Percentiles rank a stretch among this genome's conserved stretches.
Conservation (phyloP, 1,139 yeast genomes). For the Blastobotrys malaysiensis region DNA sequence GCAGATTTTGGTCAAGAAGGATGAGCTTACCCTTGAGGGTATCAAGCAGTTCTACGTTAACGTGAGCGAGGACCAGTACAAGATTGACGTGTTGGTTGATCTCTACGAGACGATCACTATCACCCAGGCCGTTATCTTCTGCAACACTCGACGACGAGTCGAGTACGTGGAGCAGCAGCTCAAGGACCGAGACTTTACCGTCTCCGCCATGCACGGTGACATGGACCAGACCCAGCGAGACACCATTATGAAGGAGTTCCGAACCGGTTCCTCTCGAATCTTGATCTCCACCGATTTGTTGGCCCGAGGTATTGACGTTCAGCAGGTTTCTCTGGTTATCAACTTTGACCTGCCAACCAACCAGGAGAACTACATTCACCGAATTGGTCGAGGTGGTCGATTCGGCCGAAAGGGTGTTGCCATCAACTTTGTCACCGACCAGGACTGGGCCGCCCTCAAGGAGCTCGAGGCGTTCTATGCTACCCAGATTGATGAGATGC, state of each 20-base stretch:
- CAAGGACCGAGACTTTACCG: constrained; percentile 85
- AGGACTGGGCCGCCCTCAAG: constrained; percentile 90
- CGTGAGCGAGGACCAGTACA: constrained; percentile 89
- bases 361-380: constrained; percentile 97
- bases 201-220: constrained; percentile 96
- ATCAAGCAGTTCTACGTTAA: constrained; percentile 94
- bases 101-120: constrained; percentile 96
- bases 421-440: constrained; percentile 90
- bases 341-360: constrained; percentile 96
- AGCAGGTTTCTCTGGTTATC: constrained; percentile 96
- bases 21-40: constrained; percentile 97
- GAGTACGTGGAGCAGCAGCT: constrained; percentile 87
- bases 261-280: constrained; percentile 97
- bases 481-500: constrained; percentile 97
- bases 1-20: constrained; percentile 95
- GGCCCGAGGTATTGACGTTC: constrained; percentile 99
- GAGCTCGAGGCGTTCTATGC: constrained; percentile 98
- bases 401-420: constrained; percentile 99
- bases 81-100: constrained; percentile 94
- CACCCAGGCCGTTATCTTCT: constrained; percentile 98
- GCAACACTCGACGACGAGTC: constrained; percentile 98
- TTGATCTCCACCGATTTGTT: constrained; percentile 94
- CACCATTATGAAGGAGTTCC: constrained; percentile 96
- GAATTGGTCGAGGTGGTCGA: constrained; percentile 99
- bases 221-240: constrained; percentile 97